Evolutionary conservation across 768 basidiomycete genomes (phyloP), one percentile per base, ranked within the genome.

Genomic region (Podaxis sp.): DNA sequence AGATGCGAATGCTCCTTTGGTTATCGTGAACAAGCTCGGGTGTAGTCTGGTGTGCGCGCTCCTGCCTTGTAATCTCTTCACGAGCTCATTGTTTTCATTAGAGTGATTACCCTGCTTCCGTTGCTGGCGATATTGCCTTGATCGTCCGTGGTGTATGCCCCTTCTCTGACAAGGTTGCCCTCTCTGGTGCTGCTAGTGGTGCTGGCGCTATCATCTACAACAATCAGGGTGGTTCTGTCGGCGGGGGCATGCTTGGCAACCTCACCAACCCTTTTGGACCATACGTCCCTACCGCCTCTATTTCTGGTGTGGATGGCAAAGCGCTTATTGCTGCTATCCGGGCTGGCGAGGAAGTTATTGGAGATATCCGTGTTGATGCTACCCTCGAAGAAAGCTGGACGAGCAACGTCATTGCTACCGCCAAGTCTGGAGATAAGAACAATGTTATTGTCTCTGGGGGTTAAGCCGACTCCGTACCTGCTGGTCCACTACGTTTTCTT

Each of bases 401-500:
- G 16, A 69, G 66, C 61, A 74, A 72, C 54, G 66, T 74, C 16
- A 66, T 74, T 50, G 73, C 73, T 18, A 71, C 70, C 11, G 68
- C 67, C 54, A 71, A 70, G 55, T 40, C 52, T 7, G 73, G 71
- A 4, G 64, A 74, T 61, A 63, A 68, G 61, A 65, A 67, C 28
- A 72, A 72, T 42, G 59, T 74, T 51, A 59, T 74, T 21, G 37
- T 71, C n/a, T 65, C 68, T 36, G 71, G 72, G 59, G 67, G 67
- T 37, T 71, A 72, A 46, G 63, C 68, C 7, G 72, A 73, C 60
- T 73, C 73, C 2, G 73, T 72, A 2, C 65, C 69, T 57, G 71
- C 71, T 58, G 71, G 70, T 36, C 67, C 73, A 27, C 69, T 71
- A 61, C 23, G 69, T 67, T 6, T 44, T 16, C 51, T 35, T 21